Base-by-base conservation (phyloP, 306 rosid species). In the Castanea sativa region DNA sequence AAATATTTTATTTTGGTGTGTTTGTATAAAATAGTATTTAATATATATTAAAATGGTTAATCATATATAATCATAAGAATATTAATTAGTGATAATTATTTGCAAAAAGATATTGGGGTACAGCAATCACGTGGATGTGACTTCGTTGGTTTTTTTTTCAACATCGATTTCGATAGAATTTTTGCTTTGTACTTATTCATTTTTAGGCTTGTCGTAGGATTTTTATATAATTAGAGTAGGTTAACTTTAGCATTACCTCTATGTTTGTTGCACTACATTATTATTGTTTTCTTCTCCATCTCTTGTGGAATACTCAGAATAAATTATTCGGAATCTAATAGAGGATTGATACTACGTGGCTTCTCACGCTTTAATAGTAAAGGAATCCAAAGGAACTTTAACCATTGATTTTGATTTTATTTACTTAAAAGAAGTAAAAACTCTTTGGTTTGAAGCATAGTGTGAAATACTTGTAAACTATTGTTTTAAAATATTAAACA, bases 271-370 rank as follows among this genome's bases (percentile, higher is more conserved):
- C 83, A 69, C 60, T 41, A 81, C 71, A 77, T 76, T 70, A 51
- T 72, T 88, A 88, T 89, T 78, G 89, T 83, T 92, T 86, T 85
- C 81, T 76, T 81, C 84, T 70, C 83, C 86, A 83, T 74, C 77
- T 78, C 25, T 69, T 25, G 33, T 49, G 75, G 73, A 80, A 76
- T 80, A 55, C 71, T 86, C 65, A 53, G 58, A 35, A 71, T 75
- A 55, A 45, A 29, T 21, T 59, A 59, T 64, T 67, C 33, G 16
- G 15, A 63, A 68, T 68, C 27, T 33, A 13, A 33, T 30, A 33
- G 33, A 6, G 1, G 11, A 27, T 27, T 49, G 1, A 49, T 49
- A 0, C 53, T 49, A 3, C 2, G 52, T 67, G 52, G 72, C 27
- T 35, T 9, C 41, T 67, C 72, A 67, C 21, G 52, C 52, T 38